These are phyloP conservation scores for Heritiera littoralis DNA, from an alignment of 345 rosid genomes.

Conservation along the genomic window DNA sequence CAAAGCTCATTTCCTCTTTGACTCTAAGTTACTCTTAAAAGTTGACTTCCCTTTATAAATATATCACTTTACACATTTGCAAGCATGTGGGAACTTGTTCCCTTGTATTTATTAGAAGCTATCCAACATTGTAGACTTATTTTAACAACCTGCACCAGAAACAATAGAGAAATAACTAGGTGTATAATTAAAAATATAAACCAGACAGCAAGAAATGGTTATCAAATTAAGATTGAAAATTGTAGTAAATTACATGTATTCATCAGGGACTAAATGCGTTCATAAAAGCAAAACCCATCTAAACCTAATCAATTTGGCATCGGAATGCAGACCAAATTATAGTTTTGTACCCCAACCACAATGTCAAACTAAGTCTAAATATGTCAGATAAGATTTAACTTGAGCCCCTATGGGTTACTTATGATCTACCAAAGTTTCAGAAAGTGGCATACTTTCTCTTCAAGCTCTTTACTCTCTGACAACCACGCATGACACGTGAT, in stretches of 20 bases:
- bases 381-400: not conserved
- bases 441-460: conserved; percentile 59
- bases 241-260: not conserved
- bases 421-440: not conserved
- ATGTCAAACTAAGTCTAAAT: not conserved
- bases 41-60: too few species aligned
- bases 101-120: too few species aligned
- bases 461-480: conserved; percentile 50
- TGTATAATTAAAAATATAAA: not conserved
- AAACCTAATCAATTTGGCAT: not conserved
- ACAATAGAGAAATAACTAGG: not conserved
- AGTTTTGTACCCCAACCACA: not conserved
- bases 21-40: too few species aligned
- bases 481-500: conserved; percentile 62
- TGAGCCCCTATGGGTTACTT: not conserved
- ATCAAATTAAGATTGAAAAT: not conserved
- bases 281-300: not conserved
- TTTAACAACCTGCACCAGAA: conserved; percentile 55
- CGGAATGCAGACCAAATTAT: not conserved
- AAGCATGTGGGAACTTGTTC: too few species aligned
- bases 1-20: too few species aligned
- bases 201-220: not conserved
- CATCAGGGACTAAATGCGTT: not conserved
- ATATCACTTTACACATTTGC: too few species aligned
- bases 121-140: conserved; percentile 35